A percentile compares a stretch with the other conserved stretches of the same genome.
Evolutionary conservation across 164 flowering plant species (phyloP).

Genomic region (Saururus chinensis): DNA sequence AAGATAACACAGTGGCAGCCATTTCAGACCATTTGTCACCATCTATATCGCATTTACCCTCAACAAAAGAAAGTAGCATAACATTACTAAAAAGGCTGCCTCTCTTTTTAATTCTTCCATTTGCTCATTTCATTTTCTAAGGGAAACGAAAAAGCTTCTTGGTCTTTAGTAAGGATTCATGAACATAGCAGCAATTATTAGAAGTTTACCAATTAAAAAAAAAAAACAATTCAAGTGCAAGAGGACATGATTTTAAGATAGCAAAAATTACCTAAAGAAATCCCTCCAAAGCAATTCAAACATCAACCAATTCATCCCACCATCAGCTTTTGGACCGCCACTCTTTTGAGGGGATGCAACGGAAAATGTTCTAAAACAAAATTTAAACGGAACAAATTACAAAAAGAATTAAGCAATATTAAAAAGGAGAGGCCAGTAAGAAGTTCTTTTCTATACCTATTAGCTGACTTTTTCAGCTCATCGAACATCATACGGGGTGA

Average conservation of each 20-base stretch:
- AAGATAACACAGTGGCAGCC: no score
- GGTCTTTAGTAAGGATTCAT: no score
- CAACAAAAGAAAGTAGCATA: not conserved
- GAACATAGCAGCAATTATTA: no score
- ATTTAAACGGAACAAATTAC: not conserved
- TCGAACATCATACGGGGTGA: constrained; percentile 95
- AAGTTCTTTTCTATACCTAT: constrained; percentile 26
- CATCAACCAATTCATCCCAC: constrained; percentile 83
- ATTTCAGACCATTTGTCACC: not conserved
- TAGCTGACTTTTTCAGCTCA: constrained; percentile 65
- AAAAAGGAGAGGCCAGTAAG: not conserved
- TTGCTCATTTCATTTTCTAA: no score
- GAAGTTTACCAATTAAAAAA: not conserved
- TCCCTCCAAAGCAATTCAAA: constrained; percentile 96
- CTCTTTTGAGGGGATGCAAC: constrained; percentile 39
- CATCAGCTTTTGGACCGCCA: constrained; percentile 32
- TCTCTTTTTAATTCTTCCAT: not conserved
- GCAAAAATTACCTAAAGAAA: constrained; percentile 71
- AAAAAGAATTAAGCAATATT: not conserved
- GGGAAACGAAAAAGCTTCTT: not conserved
- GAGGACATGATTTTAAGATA: not conserved
- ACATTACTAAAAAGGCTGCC: not conserved
- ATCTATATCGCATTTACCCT: not conserved
- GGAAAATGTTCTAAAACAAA: constrained; percentile 36
- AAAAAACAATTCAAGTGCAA: not conserved